Evolutionary conservation across 2,329 filamentous ascomycete species (phyloP).

Genomic region (Fusarium nygamai): DNA sequence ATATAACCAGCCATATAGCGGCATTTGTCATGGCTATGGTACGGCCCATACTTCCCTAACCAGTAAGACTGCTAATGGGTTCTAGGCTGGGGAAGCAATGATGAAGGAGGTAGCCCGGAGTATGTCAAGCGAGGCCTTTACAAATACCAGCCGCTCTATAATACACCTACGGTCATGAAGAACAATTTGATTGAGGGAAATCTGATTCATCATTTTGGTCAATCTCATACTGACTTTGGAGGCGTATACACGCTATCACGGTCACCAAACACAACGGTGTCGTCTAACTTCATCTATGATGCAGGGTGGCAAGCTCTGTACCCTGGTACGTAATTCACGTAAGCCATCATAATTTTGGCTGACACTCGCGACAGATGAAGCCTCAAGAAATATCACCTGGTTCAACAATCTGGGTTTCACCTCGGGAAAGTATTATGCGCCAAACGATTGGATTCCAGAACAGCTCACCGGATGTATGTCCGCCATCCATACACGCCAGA

Average conservation of each 20-base stretch:
- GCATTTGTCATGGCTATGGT: slow-evolving; percentile 4
- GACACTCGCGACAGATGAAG: background rate
- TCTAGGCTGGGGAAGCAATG: slow-evolving; percentile 6
- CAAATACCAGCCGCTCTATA: background rate
- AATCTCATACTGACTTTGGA: background rate
- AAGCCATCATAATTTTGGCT: fast-evolving
- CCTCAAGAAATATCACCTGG: slow-evolving; percentile 8
- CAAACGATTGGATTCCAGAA: slow-evolving; percentile 4
- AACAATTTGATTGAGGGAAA: slow-evolving; percentile 1
- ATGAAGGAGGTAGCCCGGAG: background rate
- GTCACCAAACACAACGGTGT: background rate
- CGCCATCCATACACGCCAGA: fast-evolving
- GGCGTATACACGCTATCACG: slow-evolving; percentile 1
- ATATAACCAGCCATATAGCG: slow-evolving; percentile 8
- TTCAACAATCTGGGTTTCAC: slow-evolving; percentile 2
- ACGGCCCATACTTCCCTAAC: fast-evolving
- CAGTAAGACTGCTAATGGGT: background rate
- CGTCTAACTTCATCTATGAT: slow-evolving; percentile 5
- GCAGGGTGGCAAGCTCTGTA: background rate
- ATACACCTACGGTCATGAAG: background rate
- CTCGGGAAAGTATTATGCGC: background rate
- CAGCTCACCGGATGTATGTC: background rate
- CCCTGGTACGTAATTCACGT: background rate
- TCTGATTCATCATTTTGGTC: background rate
- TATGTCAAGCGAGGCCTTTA: background rate